Percentiles rank a stretch among this genome's conserved stretches.
Evolutionary conservation across 2,329 filamentous ascomycete genomes (phyloP).

Genomic region (Tolypocladium capitatum): DNA sequence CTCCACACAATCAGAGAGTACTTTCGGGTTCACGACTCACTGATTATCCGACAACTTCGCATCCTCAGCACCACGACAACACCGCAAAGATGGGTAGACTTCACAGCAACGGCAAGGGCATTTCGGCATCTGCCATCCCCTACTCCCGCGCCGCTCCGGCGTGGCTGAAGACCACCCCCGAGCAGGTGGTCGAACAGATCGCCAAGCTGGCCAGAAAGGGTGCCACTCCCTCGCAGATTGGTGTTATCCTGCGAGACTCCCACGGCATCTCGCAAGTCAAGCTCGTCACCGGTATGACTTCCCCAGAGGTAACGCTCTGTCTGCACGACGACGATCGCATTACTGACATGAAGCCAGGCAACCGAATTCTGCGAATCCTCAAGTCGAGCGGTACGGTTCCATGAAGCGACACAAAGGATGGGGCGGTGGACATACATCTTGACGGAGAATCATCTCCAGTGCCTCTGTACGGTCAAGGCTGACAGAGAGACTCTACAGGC

Average conservation of each 20-base stretch:
- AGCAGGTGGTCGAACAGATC: constrained; percentile 98
- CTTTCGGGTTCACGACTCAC: constrained; percentile 13
- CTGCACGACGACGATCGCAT: neutral
- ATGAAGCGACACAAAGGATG: constrained; percentile 14
- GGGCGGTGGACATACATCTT: constrained; percentile 12
- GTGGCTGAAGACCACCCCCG: constrained; percentile 98
- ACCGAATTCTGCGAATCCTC: constrained; percentile 99
- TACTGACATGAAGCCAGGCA: constrained; percentile 51
- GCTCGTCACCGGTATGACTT: constrained; percentile 76
- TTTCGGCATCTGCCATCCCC: constrained; percentile 86
- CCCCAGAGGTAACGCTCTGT: neutral
- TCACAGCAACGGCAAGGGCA: constrained; percentile 99
- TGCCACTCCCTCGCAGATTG: constrained; percentile 95
- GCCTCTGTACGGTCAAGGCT: constrained; percentile 89
- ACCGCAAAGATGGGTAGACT: constrained; percentile 78
- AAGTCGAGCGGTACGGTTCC: constrained; percentile 83
- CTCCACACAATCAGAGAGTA: constrained; percentile 24
- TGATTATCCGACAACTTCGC: constrained; percentile 14
- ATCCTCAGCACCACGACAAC: constrained; percentile 24
- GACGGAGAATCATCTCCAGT: constrained; percentile 22
- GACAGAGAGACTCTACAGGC: constrained; percentile 89
- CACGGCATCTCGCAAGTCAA: constrained; percentile 98
- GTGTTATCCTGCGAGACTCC: constrained; percentile 94
- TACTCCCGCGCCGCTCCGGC: constrained; percentile 88
- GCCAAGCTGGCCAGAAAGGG: constrained; percentile 98